Percentiles rank a stretch among this genome's conserved stretches.
Evolutionary conservation across 257 asterid species (phyloP).

Genomic region (Apocynum venetum): DNA sequence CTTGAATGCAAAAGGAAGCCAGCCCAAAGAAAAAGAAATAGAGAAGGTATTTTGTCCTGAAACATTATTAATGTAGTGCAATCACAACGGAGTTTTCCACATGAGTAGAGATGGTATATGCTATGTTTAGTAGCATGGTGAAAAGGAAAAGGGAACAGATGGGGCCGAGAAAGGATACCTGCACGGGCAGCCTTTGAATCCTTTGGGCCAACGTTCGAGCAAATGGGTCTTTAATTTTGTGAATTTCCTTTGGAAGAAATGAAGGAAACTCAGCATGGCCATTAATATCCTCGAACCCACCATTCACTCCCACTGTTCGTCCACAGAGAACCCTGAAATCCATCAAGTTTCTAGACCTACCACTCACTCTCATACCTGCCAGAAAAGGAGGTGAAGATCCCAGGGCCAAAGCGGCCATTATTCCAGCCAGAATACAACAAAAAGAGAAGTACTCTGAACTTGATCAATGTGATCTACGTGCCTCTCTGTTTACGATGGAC

Average conservation of each 20-base stretch:
- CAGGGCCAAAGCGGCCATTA: constrained; percentile 29
- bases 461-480: too few relatives aligned
- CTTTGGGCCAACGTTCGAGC: constrained; percentile 65
- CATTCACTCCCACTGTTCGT: constrained; percentile 22
- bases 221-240: constrained; percentile 55
- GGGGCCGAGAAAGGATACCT: constrained; percentile 25
- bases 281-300: constrained; percentile 8
- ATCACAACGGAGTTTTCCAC: not conserved
- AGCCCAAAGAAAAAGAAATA: not conserved
- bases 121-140: not conserved
- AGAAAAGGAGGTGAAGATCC: constrained; percentile 19
- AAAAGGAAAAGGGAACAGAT: not conserved
- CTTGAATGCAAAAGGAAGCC: not conserved
- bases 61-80: not conserved
- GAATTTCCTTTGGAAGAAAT: constrained; percentile 64
- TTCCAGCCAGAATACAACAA: constrained; percentile 9
- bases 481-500: too few relatives aligned
- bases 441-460: too few relatives aligned
- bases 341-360: constrained; percentile 17
- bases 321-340: constrained; percentile 18
- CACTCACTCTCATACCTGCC: constrained; percentile 3
- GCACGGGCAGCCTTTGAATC: constrained; percentile 68
- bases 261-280: constrained; percentile 43
- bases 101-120: not conserved
- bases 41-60: not conserved